These are phyloP conservation scores for Chaetomium sp. DNA, from an alignment of 2,329 filamentous ascomycete species.

Conservation along the genomic window DNA sequence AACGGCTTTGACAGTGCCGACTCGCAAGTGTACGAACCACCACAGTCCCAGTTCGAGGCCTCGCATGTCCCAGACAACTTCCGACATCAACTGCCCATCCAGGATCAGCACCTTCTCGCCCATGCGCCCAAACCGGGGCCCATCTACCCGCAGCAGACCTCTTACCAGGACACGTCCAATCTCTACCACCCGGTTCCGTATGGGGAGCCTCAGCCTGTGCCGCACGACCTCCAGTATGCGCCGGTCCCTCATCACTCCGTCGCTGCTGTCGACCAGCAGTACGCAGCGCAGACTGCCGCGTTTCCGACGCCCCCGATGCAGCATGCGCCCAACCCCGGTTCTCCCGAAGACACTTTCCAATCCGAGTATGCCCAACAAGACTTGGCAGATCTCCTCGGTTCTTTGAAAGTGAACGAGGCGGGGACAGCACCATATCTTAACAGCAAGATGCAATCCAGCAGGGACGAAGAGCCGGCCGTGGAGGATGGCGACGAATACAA, in stretches of 20 bases:
- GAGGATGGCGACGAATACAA: conserved; percentile 76
- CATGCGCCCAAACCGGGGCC: conserved; percentile 46
- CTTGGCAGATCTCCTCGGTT: conserved; percentile 78
- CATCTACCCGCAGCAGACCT: conserved; percentile 53
- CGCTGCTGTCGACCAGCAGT: conserved; percentile 55
- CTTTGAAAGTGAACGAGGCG: conserved; percentile 82
- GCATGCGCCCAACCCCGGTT: conserved; percentile 45
- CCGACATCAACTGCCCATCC: conserved; percentile 45
- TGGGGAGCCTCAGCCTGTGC: conserved; percentile 47
- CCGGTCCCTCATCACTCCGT: conserved; percentile 54
- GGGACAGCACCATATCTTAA: conserved; percentile 91
- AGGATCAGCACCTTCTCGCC: conserved; percentile 48
- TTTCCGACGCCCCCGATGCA: conserved; percentile 58
- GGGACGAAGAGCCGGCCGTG: conserved; percentile 63
- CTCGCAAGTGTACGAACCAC: conserved; percentile 52
- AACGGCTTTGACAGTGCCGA: conserved; percentile 72
- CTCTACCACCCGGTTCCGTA: conserved; percentile 54
- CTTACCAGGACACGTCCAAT: conserved; percentile 50
- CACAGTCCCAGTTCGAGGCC: conserved; percentile 47
- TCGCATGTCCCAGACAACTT: conserved; percentile 50
- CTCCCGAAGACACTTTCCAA: conserved; percentile 56
- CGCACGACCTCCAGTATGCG: conserved; percentile 56
- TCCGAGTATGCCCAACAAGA: conserved; percentile 70
- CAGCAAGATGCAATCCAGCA: conserved; percentile 52
- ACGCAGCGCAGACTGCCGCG: conserved; percentile 50